Evolutionary conservation across 1,139 yeast genomes (phyloP).

Genomic region (Saccharomyces pastorianus): DNA sequence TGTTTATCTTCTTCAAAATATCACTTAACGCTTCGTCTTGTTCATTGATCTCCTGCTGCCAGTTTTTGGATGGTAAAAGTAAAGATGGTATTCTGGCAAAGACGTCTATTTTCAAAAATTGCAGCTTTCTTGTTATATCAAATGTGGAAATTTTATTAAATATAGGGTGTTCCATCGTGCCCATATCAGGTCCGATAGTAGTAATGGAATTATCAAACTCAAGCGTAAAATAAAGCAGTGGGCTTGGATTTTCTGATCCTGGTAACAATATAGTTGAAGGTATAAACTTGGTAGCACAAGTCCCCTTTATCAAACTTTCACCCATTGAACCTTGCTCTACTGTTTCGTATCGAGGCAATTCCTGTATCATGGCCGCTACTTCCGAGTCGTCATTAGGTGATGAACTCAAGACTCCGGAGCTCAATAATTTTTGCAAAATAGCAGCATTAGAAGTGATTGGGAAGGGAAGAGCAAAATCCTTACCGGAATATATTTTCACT

Average conservation of each 20-base stretch:
- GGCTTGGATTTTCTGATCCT: slow-evolving; percentile 38
- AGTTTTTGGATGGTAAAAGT: slow-evolving; percentile 42
- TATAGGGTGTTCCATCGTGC: slow-evolving; percentile 51
- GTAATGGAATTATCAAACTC: slow-evolving; percentile 77
- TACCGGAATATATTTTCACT: slow-evolving; percentile 28
- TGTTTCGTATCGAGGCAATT: slow-evolving; percentile 16
- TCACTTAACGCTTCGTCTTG: slow-evolving; percentile 27
- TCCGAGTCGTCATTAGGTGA: slow-evolving; percentile 8
- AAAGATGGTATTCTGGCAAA: slow-evolving; percentile 69
- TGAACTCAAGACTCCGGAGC: slow-evolving; percentile 19
- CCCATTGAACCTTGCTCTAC: slow-evolving; percentile 17
- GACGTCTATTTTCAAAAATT: slow-evolving; percentile 53
- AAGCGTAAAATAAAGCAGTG: slow-evolving; percentile 56
- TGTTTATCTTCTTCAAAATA: slow-evolving; percentile 29
- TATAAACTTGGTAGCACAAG: slow-evolving; percentile 35
- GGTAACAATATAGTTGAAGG: slow-evolving; percentile 65
- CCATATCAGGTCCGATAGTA: slow-evolving; percentile 67
- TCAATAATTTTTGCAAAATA: slow-evolving; percentile 20
- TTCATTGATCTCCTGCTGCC: slow-evolving; percentile 24
- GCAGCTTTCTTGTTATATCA: slow-evolving; percentile 65
- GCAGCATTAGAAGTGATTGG: slow-evolving; percentile 27
- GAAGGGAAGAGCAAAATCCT: slow-evolving; percentile 27
- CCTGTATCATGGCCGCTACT: slow-evolving; percentile 19
- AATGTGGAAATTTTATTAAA: slow-evolving; percentile 87
- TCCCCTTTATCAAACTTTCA: slow-evolving; percentile 23